Evolutionary conservation across 208 protist genomes (phyloP).

Genomic region (Balamuthia mandrillaris): DNA sequence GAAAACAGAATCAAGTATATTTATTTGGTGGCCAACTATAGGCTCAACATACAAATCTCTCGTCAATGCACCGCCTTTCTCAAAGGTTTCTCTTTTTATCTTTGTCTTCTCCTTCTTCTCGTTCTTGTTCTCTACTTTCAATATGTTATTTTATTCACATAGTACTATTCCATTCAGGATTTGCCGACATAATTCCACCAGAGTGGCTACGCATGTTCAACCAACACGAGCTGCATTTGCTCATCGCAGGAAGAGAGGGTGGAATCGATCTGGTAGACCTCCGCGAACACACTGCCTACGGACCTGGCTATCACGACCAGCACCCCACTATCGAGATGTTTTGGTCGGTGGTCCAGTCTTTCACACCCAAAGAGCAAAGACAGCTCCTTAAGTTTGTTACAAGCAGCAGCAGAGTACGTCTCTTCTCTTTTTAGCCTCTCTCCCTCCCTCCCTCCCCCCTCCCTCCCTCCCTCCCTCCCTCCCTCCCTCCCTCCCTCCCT

Average conservation of each 20-base stretch:
- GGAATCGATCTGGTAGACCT: conserved; percentile 84
- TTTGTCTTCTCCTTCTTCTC: too few relatives aligned
- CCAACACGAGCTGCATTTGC: conserved; percentile 78
- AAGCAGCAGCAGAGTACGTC: neutral
- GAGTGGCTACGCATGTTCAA: conserved; percentile 77
- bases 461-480: neutral
- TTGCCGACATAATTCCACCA: neutral
- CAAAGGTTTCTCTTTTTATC: conserved; percentile 79
- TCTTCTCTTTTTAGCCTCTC: neutral
- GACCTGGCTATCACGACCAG: conserved; percentile 68
- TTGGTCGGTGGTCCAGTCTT: conserved; percentile 82
- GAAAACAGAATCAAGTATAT: conserved; percentile 87
- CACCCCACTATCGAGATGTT: conserved; percentile 73
- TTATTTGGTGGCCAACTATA: conserved; percentile 84
- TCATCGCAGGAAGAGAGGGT: conserved; percentile 76
- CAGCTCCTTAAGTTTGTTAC: neutral
- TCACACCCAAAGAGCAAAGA: neutral
- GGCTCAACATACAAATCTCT: conserved; percentile 82
- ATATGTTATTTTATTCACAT: neutral
- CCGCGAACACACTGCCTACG: conserved; percentile 79
- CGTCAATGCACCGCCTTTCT: conserved; percentile 80
- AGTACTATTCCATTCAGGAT: neutral
- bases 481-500: neutral
- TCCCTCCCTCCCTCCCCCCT: neutral
- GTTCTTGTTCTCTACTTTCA: conserved; percentile 65